Conservation (phyloP, 1,284 basidiomycete species). For the Boletus smithii region DNA sequence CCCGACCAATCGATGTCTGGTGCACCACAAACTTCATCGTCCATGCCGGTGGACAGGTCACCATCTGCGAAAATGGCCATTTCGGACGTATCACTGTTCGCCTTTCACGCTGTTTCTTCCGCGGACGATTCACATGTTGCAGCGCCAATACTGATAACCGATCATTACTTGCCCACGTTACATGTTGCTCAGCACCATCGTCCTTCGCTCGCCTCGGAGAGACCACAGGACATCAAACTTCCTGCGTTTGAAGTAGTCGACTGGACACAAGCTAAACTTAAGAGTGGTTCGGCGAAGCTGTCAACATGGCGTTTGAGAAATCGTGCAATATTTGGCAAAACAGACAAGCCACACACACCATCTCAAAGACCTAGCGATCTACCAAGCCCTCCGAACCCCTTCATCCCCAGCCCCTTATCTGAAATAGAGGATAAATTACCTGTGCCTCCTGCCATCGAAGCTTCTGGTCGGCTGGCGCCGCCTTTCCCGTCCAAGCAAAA, state of each 20-base stretch:
- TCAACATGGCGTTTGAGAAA: constrained; percentile 58
- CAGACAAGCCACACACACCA: constrained; percentile 19
- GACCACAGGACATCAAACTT: constrained; percentile 31
- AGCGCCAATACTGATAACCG: constrained; percentile 62
- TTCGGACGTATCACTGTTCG: constrained; percentile 53
- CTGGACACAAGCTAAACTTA: constrained; percentile 52
- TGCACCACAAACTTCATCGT: constrained; percentile 7
- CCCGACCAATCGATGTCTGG: constrained; percentile 3
- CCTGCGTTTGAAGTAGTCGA: constrained; percentile 59
- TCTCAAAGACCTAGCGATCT: constrained; percentile 16
- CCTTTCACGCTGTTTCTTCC: constrained; percentile 35
- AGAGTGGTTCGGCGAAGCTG: constrained; percentile 47
- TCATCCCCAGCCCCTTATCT: constrained; percentile 19
- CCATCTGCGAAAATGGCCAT: constrained; percentile 35
- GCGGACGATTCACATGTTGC: constrained; percentile 35
- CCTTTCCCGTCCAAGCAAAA: constrained; percentile 1
- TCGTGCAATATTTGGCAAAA: constrained; percentile 13
- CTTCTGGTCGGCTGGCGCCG: constrained; percentile 7
- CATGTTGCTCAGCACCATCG: constrained; percentile 44
- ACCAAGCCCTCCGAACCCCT: constrained; percentile 25
- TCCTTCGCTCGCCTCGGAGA: constrained; percentile 33
- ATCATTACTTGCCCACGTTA: constrained; percentile 52
- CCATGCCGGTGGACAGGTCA: constrained; percentile 10
- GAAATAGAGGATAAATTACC: constrained; percentile 17
- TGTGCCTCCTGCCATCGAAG: constrained; percentile 20